Evolutionary conservation across 2,329 filamentous ascomycete genomes (phyloP).

Genomic region (Cryphonectria japonica): DNA sequence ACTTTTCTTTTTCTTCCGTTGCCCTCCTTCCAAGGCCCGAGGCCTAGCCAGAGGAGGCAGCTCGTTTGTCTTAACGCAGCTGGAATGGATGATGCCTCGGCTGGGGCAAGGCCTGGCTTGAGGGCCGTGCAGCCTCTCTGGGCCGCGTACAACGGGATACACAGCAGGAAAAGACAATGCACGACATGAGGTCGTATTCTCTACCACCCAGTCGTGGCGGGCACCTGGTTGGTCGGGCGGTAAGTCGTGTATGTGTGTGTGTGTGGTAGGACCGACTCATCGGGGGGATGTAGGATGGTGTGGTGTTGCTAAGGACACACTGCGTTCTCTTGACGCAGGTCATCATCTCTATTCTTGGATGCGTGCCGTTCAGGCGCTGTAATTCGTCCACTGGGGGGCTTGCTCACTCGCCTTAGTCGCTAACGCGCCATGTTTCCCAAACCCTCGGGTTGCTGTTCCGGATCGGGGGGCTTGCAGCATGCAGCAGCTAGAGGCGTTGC

Average conservation of each 20-base stretch:
- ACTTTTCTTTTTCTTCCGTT: background rate
- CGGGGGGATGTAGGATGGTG: background rate
- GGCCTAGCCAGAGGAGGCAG: constrained; percentile 14
- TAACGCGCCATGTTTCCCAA: constrained; percentile 26
- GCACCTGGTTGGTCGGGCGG: background rate
- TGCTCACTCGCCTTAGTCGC: constrained; percentile 24
- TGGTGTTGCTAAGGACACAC: constrained; percentile 10
- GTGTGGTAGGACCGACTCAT: background rate
- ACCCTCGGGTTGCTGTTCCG: constrained; percentile 29
- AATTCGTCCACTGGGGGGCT: constrained; percentile 19
- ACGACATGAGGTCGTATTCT: constrained; percentile 13
- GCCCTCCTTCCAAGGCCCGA: background rate
- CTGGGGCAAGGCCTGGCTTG: background rate
- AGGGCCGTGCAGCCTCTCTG: constrained; percentile 4
- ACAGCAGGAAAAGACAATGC: constrained; percentile 8
- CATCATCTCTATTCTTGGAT: constrained; percentile 26
- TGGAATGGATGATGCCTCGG: constrained; percentile 5
- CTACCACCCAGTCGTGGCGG: background rate
- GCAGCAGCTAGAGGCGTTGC: constrained; percentile 17
- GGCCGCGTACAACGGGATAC: constrained; percentile 9
- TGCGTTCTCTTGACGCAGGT: constrained; percentile 14
- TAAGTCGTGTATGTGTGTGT: background rate
- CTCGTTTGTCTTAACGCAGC: constrained; percentile 20
- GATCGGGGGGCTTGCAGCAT: constrained; percentile 29
- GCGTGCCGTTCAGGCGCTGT: constrained; percentile 9